Percentiles rank a stretch among this genome's conserved stretches.
phyloP scores from a whole-genome alignment of 2,329 filamentous ascomycete genomes.

The Colletotrichum cordylinicola region DNA sequence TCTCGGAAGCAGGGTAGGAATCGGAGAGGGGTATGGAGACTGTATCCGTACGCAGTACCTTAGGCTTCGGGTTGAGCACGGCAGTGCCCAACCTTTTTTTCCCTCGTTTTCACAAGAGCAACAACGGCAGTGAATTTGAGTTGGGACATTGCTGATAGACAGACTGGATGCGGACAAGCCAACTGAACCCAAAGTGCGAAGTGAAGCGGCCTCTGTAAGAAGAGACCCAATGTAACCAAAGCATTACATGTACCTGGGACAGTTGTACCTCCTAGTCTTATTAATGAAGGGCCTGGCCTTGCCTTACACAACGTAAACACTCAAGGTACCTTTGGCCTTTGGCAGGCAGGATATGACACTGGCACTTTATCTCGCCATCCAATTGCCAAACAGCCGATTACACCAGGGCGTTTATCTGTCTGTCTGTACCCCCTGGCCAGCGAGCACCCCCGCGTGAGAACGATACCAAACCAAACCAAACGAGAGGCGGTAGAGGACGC shows the following conservation, averaged over 20 bases:
- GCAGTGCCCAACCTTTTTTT: neutral
- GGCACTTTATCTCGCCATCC: neutral
- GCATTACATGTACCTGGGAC: neutral
- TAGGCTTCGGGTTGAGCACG: neutral
- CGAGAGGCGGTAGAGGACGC: neutral
- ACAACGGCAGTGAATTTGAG: neutral
- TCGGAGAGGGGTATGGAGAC: neutral
- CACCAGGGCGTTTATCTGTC: neutral
- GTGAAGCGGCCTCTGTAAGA: neutral
- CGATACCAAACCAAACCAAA: neutral
- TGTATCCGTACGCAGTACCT: neutral
- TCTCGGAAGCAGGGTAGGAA: neutral
- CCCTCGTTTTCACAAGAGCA: neutral
- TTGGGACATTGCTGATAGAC: neutral
- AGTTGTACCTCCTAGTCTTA: neutral
- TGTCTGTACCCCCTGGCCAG: neutral
- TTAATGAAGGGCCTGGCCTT: neutral
- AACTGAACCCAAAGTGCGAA: neutral
- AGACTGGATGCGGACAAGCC: neutral
- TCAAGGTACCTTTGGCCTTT: neutral
- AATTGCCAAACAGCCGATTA: conserved; percentile 4
- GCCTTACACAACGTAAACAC: neutral
- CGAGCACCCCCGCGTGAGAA: neutral
- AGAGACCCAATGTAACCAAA: neutral
- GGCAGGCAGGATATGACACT: neutral